These are phyloP conservation scores for Clathrospora elynae DNA, from an alignment of 2,329 filamentous ascomycete genomes.

Conservation along the genomic window DNA sequence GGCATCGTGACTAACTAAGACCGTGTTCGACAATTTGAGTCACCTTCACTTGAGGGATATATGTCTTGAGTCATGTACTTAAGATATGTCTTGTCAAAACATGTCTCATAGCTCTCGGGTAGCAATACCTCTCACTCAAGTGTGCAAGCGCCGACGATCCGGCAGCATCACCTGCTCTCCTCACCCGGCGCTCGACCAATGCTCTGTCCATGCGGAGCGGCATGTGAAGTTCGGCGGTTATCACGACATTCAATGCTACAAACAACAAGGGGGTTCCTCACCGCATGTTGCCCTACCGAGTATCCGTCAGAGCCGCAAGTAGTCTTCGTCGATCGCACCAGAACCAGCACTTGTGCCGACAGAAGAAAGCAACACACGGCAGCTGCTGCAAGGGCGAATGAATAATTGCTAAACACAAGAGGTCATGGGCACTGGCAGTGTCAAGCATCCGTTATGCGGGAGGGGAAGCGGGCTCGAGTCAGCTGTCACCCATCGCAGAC, in stretches of 20 bases:
- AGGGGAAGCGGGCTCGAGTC: constrained; percentile 6
- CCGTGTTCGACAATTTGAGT: too few species aligned
- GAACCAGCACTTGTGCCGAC: constrained; percentile 15
- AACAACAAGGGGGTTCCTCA: too few species aligned
- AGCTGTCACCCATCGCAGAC: constrained; percentile 11
- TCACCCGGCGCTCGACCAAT: constrained; percentile 1
- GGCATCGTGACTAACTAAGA: too few species aligned
- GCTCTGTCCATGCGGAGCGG: not conserved
- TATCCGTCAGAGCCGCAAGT: not conserved
- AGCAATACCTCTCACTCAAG: not conserved
- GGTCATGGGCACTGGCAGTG: not conserved
- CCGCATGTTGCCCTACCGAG: too few species aligned
- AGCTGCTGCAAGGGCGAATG: not conserved
- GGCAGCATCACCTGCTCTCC: constrained; percentile 3
- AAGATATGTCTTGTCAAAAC: too few species aligned
- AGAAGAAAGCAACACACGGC: constrained; percentile 8
- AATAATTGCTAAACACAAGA: constrained; percentile 5
- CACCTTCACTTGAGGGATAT: too few species aligned
- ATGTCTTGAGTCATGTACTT: too few species aligned
- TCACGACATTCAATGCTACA: too few species aligned
- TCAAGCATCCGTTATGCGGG: not conserved
- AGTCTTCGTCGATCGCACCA: constrained; percentile 11
- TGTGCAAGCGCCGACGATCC: not conserved
- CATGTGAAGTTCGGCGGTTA: constrained; percentile 12
- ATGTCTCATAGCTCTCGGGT: too few species aligned